Evolutionary conservation across 116 monocot genomes (phyloP).

Genomic region (Iris pallida): DNA sequence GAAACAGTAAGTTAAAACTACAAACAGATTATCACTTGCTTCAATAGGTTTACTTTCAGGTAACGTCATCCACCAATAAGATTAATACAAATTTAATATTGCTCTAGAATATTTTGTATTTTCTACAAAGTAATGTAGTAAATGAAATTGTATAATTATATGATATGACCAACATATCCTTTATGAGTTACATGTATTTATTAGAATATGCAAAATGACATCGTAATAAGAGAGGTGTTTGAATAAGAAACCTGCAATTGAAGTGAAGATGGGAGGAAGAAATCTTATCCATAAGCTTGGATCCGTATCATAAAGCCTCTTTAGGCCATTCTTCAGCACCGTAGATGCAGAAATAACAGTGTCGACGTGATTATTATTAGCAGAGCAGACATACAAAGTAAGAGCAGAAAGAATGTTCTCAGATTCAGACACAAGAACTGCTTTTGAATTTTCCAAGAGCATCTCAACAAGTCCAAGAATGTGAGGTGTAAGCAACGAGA

Average conservation of each 20-base stretch:
- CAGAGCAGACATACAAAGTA: slow-evolving; percentile 42
- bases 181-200: too few species aligned
- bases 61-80: too few species aligned
- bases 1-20: background rate
- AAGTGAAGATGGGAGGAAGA: slow-evolving; percentile 50
- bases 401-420: slow-evolving; percentile 40
- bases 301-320: slow-evolving; percentile 38
- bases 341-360: slow-evolving; percentile 51
- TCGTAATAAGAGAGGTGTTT: too few species aligned
- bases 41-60: too few species aligned
- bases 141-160: too few species aligned
- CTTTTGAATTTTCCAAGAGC: slow-evolving; percentile 36
- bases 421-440: slow-evolving; percentile 34
- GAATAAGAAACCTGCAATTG: slow-evolving; percentile 49
- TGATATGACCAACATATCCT: too few species aligned
- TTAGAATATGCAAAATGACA: too few species aligned
- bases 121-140: too few species aligned
- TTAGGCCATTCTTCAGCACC: slow-evolving; percentile 39
- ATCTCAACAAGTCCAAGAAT: slow-evolving; percentile 48
- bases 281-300: slow-evolving; percentile 38
- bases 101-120: too few species aligned
- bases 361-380: slow-evolving; percentile 54
- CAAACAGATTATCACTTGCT: too few species aligned
- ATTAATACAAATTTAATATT: too few species aligned
- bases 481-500: slow-evolving; percentile 42